Evolutionary conservation across 176 grass and related monocot genomes (phyloP).

Genomic region (Leersia perrieri): DNA sequence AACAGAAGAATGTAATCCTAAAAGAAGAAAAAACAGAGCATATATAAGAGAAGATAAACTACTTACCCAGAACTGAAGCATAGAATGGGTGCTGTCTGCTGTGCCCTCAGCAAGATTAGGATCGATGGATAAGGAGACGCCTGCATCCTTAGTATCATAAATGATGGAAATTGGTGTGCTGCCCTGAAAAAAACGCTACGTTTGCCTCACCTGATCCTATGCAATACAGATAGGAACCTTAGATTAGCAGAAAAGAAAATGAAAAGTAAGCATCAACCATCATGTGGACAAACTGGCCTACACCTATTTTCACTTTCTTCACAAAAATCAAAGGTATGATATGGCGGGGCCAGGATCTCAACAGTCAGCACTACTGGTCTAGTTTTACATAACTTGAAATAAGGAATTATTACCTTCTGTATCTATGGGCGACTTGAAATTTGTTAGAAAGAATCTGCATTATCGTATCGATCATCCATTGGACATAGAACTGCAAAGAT

Average conservation of each 20-base stretch:
- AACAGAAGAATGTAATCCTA: neutral
- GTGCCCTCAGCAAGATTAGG: conserved; percentile 51
- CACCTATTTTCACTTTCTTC: neutral
- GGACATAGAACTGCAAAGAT: neutral
- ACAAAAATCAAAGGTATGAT: neutral
- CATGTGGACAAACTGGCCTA: neutral
- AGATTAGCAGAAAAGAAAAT: neutral
- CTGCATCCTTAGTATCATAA: conserved; percentile 54
- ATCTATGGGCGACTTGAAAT: conserved; percentile 12
- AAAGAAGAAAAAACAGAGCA: neutral
- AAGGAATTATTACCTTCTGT: neutral
- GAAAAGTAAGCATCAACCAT: neutral
- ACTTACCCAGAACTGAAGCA: conserved; percentile 55
- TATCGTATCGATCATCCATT: neutral
- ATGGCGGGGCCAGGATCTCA: neutral
- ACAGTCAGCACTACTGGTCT: neutral
- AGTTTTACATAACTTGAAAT: neutral
- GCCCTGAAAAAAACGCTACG: conserved; percentile 48
- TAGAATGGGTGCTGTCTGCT: conserved; percentile 38
- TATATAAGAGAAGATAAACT: neutral
- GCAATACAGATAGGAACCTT: neutral
- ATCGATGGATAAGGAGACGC: conserved; percentile 45
- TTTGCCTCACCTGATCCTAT: conserved; percentile 43
- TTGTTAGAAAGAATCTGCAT: neutral
- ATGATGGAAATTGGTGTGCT: conserved; percentile 61